Evolutionary conservation across 768 basidiomycete genomes (phyloP), one percentile per base, ranked within the genome.

Genomic region (Cyclocybe cylindracea): DNA sequence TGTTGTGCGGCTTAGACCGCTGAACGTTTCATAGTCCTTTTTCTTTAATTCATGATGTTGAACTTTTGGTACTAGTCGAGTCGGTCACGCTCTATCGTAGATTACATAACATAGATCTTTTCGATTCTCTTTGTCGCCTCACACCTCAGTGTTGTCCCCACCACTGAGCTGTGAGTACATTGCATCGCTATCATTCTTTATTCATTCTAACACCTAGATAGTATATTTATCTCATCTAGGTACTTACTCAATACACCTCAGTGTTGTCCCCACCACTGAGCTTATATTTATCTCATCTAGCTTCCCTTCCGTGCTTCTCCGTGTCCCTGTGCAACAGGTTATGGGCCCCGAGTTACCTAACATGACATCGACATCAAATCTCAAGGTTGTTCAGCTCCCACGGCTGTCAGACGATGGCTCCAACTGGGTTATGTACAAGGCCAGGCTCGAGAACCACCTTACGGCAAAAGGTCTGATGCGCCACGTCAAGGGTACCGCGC

Each of bases 361-460:
- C 33, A 55, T 48, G 46, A 44, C 48, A 11, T 50, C 61, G 11
- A 39, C 53, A 35, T 54, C 62, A 19, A 53, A 56, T 31, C 56
- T 58, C 16, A 55, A 63, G 32, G 55, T 66, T 6, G n/a, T 47
- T 24, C 55, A 53, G n/a, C 57, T 66, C 32, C 58, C 58, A 3
- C 64, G 64, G 51, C 60, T 65, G 14, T 38, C 53, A 10, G 59
- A 65, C 14, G 60, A 69, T 50, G 57, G 65, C 4, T 60, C 62
- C 19, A 72, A 72, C 39, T 72, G 69, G 68, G 35, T 53, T 1
- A 63, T 43, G 11, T 70, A 68, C 61, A 60, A 63, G 31, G 61
- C 63, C 4, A 44, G 52, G 8, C 51, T 60, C 10, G 18, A 58
- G 31, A 67, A 67, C 45, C 44, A 57, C 11, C 24, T 69, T 39